Evolutionary conservation across 805 yeast genomes (phyloP).

Genomic region (Candida tallmaniae): DNA sequence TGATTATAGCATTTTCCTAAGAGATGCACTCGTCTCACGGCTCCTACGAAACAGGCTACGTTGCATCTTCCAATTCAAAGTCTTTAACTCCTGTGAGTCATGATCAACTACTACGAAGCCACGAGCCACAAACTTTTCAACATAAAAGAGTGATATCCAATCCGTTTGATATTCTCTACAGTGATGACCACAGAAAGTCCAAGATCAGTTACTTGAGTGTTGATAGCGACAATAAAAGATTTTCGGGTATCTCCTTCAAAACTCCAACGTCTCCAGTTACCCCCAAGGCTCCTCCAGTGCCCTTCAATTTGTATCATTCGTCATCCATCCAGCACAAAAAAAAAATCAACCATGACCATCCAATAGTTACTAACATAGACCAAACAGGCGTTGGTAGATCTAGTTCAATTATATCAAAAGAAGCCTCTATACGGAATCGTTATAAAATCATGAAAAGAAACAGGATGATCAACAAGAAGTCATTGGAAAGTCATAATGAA

Average conservation of each 20-base stretch:
- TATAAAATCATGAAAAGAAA: constrained; percentile 25
- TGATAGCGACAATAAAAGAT: constrained; percentile 1
- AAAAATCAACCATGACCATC: constrained; percentile 10
- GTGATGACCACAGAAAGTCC: background rate
- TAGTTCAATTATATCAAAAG: constrained; percentile 25
- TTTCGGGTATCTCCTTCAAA: constrained; percentile 4
- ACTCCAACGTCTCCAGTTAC: constrained; percentile 1
- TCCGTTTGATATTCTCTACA: constrained; percentile 26
- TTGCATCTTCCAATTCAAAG: constrained; percentile 9
- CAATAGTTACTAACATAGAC: constrained; percentile 24
- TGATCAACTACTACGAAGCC: background rate
- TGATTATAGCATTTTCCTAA: no score
- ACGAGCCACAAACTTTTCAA: constrained; percentile 1
- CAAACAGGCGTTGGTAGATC: constrained; percentile 16
- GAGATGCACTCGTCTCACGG: background rate
- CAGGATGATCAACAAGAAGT: constrained; percentile 19
- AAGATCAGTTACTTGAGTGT: background rate
- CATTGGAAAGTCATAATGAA: background rate
- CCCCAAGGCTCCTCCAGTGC: constrained; percentile 5
- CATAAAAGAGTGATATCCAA: constrained; percentile 17
- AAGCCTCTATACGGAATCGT: constrained; percentile 29
- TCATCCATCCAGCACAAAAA: background rate
- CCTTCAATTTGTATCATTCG: constrained; percentile 1
- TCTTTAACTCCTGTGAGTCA: no score
- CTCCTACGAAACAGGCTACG: constrained; percentile 8